phyloP scores from a whole-genome alignment of 495 filamentous ascomycete species.

The Cercophora scortea region DNA sequence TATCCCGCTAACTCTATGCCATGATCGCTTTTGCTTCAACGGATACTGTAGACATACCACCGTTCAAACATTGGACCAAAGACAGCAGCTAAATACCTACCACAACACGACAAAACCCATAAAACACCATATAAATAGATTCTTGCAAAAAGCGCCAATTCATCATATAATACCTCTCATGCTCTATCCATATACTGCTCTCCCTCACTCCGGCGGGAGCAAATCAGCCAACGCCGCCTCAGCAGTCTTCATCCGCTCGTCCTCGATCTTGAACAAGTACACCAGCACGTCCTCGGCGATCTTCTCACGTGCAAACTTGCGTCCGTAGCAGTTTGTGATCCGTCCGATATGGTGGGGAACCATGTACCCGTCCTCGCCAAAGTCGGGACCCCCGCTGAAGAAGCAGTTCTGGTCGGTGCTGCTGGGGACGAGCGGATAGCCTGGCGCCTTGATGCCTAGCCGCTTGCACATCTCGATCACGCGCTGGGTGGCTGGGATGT shows the following conservation, averaged over 20 bases:
- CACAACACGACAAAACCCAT: too few relatives aligned
- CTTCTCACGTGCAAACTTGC: constrained; percentile 18
- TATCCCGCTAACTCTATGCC: too few relatives aligned
- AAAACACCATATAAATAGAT: too few relatives aligned
- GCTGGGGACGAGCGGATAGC: constrained; percentile 5
- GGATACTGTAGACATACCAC: too few relatives aligned
- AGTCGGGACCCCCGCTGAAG: constrained; percentile 13
- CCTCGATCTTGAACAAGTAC: constrained; percentile 11
- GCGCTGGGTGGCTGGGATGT: constrained; percentile 3
- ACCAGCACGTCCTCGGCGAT: constrained; percentile 23
- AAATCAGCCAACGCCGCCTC: background rate
- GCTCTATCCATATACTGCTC: background rate
- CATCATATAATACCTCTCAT: too few relatives aligned
- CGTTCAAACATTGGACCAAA: too few relatives aligned
- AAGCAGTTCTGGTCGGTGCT: background rate
- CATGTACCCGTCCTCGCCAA: constrained; percentile 6
- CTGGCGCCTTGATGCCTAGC: constrained; percentile 11
- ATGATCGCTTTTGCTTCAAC: too few relatives aligned
- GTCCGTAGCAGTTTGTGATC: constrained; percentile 17
- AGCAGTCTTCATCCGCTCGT: constrained; percentile 1
- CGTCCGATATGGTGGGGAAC: constrained; percentile 15
- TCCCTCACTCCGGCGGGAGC: background rate
- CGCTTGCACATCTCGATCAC: constrained; percentile 13
- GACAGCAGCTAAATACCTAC: too few relatives aligned
- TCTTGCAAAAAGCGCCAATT: too few relatives aligned